These are phyloP conservation scores for Carpinus fangiana DNA, from an alignment of 306 rosid genomes.

Conservation along the genomic window DNA sequence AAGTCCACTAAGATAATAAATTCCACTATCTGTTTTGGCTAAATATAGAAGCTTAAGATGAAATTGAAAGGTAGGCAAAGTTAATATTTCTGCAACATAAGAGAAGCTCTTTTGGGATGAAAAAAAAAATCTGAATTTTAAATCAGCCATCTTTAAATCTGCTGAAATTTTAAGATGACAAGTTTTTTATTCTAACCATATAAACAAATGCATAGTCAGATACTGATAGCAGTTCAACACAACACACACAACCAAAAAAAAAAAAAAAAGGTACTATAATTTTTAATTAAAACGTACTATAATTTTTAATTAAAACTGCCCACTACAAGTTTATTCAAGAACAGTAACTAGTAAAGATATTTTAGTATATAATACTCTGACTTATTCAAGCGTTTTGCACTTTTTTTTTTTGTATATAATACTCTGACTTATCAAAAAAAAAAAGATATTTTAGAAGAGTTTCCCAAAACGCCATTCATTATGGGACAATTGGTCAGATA, in stretches of 20 bases:
- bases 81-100: neutral
- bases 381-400: too few species aligned
- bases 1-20: neutral
- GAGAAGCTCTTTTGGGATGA: neutral
- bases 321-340: neutral
- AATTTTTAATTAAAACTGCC: neutral
- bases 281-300: neutral
- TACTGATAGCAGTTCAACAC: neutral
- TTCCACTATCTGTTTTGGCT: neutral
- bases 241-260: neutral
- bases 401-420: too few species aligned
- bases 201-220: neutral
- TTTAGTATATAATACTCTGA: too few species aligned
- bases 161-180: too few species aligned
- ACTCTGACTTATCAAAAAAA: too few species aligned
- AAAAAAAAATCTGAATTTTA: too few species aligned
- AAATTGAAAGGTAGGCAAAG: neutral
- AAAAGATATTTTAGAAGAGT: neutral
- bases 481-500: neutral
- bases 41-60: neutral
- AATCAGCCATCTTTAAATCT: too few species aligned
- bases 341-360: neutral
- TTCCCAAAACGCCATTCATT: neutral
- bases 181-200: neutral
- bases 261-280: too few species aligned